These are phyloP conservation scores for Tuber aestivum DNA, from an alignment of 495 filamentous ascomycete species.

Conservation along the genomic window DNA sequence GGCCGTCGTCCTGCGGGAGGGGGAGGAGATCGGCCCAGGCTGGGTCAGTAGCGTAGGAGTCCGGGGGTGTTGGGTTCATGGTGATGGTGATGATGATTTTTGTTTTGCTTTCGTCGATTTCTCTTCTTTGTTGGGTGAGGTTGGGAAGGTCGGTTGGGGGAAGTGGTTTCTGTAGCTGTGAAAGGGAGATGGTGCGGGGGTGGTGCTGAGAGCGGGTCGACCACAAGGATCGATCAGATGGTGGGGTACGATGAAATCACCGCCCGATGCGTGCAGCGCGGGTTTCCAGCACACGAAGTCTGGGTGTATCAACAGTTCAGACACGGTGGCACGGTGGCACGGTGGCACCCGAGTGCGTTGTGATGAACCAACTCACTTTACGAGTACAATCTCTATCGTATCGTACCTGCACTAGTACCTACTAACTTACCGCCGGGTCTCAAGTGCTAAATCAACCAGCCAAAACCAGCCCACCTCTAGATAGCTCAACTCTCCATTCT, in stretches of 20 bases:
- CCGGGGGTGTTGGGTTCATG: background rate
- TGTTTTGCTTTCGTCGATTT: background rate
- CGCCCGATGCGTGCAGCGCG: background rate
- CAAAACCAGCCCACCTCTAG: background rate
- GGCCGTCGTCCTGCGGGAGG: constrained; percentile 76
- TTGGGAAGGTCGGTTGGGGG: background rate
- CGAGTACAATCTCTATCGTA: background rate
- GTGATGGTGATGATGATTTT: background rate
- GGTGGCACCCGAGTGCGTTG: background rate
- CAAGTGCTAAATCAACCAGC: background rate
- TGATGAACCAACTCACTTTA: background rate
- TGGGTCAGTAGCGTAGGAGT: constrained; percentile 59
- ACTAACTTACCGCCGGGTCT: background rate
- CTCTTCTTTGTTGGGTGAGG: background rate
- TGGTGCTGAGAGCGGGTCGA: background rate
- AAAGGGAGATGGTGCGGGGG: background rate
- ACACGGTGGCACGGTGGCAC: too few species aligned
- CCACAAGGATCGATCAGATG: background rate
- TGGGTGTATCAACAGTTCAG: background rate
- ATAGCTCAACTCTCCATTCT: background rate
- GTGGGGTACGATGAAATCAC: background rate
- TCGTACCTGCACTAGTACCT: too few species aligned
- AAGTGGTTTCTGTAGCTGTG: background rate
- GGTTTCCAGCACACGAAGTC: background rate
- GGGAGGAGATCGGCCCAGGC: constrained; percentile 79